Evolutionary conservation across 768 basidiomycete species (phyloP).

Genomic region (Lyophyllum semitale): DNA sequence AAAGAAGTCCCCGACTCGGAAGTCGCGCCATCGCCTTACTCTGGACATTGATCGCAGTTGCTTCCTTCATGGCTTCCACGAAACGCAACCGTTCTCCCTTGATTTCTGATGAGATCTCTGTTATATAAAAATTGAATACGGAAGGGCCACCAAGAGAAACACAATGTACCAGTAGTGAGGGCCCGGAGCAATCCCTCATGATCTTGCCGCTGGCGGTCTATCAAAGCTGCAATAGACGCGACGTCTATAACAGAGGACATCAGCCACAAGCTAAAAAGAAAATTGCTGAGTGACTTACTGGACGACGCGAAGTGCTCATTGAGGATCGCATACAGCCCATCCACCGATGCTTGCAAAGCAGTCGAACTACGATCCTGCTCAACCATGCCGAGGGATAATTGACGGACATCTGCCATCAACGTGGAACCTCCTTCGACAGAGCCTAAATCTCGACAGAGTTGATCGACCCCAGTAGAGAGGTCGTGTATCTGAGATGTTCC

Average conservation of each 20-base stretch:
- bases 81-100: constrained; percentile 84
- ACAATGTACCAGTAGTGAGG: constrained; percentile 57
- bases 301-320: constrained; percentile 20
- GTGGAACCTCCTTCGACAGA: constrained; percentile 21
- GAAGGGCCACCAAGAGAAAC: neutral
- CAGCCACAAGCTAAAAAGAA: neutral
- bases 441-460: constrained; percentile 58
- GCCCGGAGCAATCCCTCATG: constrained; percentile 71
- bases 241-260: constrained; percentile 2
- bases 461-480: constrained; percentile 60
- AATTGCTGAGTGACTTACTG: constrained; percentile 9
- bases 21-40: constrained; percentile 39
- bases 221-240: constrained; percentile 48
- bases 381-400: constrained; percentile 32
- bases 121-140: neutral
- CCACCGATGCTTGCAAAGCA: constrained; percentile 40
- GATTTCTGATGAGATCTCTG: constrained; percentile 83
- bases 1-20: neutral
- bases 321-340: constrained; percentile 34
- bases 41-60: constrained; percentile 85
- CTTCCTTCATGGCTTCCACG: constrained; percentile 95
- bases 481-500: constrained; percentile 73
- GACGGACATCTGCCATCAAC: constrained; percentile 38
- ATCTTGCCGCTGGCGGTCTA: constrained; percentile 71
- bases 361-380: constrained; percentile 36